Evolutionary conservation across 352 stramenopile species (phyloP), one percentile per base, ranked within the genome.

Genomic region (Phytopythium litorale): DNA sequence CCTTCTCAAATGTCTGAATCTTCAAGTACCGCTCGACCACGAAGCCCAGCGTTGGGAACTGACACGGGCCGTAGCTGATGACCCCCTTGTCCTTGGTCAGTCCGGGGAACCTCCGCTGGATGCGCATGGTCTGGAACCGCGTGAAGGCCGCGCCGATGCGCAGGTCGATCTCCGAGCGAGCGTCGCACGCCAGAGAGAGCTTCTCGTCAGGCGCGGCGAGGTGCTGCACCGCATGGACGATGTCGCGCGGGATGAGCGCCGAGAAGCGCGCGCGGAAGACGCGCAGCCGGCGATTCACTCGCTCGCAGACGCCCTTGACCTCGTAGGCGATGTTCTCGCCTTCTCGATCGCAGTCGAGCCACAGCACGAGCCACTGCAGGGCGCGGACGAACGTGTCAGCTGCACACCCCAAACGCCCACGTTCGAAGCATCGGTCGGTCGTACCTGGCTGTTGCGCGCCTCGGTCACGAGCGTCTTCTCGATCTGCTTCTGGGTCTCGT

Each of bases 291-390:
- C 42, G 61, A 60, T 96, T 97, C 11, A 73, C 82, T 33, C 73
- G 79, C 45, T 87, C 78, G 58, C 93, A 98, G 8, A 98, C 76
- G 35, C 76, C 51, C 43, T 97, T 97, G 33, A 98, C 90, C 72
- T 99, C 98, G 70, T 98, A 98, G 15, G 91, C 96, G 68, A 99
- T 99, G 57, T 98, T 98, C 72, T 99, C 98, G n/a, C 98, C 98
- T 72, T 99, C 98, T 30, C 97, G 91, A 92, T 99, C 98, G 67
- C 98, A 99, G 94, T 99, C 98, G 25, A 99, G 76, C 98, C 98
- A 99, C 35, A 99, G 75, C 35, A 98, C 81, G 1, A 99, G 84
- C 80, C 86, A 94, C 88, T 96, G 53, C 3, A 57, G 40, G 19
- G 6, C 46, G 38, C 12, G 55, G 38, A 11, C 33, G n/a, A 60